Evolutionary conservation across 345 rosid species (phyloP).

Genomic region (Populus tremula): DNA sequence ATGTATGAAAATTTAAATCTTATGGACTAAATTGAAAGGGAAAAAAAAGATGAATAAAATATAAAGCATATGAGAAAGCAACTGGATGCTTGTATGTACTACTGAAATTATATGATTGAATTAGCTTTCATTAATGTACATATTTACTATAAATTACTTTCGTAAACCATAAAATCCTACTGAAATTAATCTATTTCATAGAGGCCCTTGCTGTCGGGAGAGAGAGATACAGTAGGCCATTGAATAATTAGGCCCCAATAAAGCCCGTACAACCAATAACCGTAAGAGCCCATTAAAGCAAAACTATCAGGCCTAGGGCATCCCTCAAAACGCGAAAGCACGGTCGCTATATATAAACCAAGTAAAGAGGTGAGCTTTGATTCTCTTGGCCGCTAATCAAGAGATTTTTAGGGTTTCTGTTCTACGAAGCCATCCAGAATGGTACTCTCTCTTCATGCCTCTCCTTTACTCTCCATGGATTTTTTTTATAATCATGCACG

Average conservation of each 20-base stretch:
- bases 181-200: too few species aligned
- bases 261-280: background rate
- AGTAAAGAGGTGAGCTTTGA: background rate
- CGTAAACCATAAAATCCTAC: too few species aligned
- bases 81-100: too few species aligned
- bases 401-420: constrained; percentile 9
- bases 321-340: background rate
- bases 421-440: constrained; percentile 2
- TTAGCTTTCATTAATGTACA: too few species aligned
- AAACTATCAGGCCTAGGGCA: background rate
- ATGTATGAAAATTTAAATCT: too few species aligned
- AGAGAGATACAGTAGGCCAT: background rate
- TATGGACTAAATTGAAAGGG: too few species aligned
- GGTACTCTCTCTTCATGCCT: constrained; percentile 10
- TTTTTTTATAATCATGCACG: background rate
- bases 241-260: background rate
- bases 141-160: too few species aligned
- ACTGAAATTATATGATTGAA: too few species aligned
- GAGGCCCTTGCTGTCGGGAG: too few species aligned
- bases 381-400: background rate
- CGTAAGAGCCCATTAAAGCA: background rate
- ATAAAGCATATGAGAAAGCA: too few species aligned
- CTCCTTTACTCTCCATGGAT: background rate
- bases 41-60: too few species aligned
- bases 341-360: background rate